phyloP scores from a whole-genome alignment of 768 basidiomycete genomes.

The Strobilomyces echinocephalus region DNA sequence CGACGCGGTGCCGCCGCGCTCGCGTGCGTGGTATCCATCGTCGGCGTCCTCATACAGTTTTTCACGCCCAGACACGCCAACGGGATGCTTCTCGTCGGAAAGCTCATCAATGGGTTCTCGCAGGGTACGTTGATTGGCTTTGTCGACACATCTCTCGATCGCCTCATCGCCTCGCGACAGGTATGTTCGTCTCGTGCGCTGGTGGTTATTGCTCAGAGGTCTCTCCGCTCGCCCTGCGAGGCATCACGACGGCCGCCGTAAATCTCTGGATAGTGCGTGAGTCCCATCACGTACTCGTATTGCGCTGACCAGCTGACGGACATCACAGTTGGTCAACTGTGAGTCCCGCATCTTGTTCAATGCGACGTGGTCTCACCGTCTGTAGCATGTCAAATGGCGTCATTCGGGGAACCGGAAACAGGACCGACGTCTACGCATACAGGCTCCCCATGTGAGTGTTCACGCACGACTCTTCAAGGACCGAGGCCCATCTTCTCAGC shows the following conservation, averaged over 20 bases:
- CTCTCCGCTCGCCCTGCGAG: not conserved
- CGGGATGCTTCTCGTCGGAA: conserved; percentile 20
- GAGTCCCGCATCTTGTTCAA: not conserved
- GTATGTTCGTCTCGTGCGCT: not conserved
- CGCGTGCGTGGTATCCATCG: conserved; percentile 19
- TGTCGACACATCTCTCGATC: not conserved
- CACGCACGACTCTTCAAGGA: too few species aligned
- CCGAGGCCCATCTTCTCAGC: not conserved
- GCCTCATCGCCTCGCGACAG: not conserved
- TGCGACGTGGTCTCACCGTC: not conserved
- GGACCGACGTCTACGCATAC: conserved; percentile 22
- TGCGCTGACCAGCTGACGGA: not conserved
- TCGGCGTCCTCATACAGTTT: conserved; percentile 22
- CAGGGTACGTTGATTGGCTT: conserved; percentile 4
- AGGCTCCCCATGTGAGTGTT: conserved; percentile 24
- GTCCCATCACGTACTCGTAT: not conserved
- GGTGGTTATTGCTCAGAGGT: not conserved
- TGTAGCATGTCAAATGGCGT: conserved; percentile 24
- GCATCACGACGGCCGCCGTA: not conserved
- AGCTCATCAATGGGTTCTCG: conserved; percentile 23
- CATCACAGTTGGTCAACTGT: conserved; percentile 23
- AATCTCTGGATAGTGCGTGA: not conserved
- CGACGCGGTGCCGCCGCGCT: conserved; percentile 22
- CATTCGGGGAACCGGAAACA: conserved; percentile 20
- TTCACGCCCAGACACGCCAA: conserved; percentile 21